A percentile compares a stretch with the other conserved stretches of the same genome.
phyloP scores from a whole-genome alignment of 2,329 filamentous ascomycete species.

The Alternaria brassicicola region DNA sequence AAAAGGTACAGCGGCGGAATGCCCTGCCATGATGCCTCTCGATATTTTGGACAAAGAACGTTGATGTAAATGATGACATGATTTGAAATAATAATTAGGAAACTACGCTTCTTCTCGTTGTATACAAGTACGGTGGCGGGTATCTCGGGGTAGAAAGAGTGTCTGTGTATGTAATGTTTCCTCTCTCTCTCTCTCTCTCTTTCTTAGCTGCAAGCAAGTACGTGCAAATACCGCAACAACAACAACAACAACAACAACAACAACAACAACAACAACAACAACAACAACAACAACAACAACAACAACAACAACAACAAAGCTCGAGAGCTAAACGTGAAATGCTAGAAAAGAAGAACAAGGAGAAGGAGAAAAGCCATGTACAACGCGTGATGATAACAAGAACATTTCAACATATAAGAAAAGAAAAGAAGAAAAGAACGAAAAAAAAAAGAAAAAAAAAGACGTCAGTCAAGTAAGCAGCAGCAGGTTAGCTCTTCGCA shows the following conservation, averaged over 20 bases:
- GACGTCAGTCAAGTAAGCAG: not conserved
- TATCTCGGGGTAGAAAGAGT: slow-evolving; percentile 1
- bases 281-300: too few species aligned
- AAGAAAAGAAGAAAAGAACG: not conserved
- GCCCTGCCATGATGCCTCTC: not conserved
- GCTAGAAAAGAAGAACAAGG: not conserved
- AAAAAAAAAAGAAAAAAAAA: not conserved
- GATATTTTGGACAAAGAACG: not conserved
- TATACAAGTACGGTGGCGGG: not conserved
- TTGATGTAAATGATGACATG: not conserved
- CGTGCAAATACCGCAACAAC: not conserved
- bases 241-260: too few species aligned
- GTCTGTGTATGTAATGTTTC: slow-evolving; percentile 1
- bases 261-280: too few species aligned
- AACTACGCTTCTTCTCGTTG: not conserved
- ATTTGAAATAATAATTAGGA: not conserved
- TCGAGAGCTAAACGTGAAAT: not conserved
- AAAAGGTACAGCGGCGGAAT: not conserved
- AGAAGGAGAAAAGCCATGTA: not conserved
- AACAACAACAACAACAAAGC: not conserved
- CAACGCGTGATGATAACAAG: not conserved
- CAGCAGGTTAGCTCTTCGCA: slow-evolving; percentile 1
- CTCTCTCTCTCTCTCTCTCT: not conserved
- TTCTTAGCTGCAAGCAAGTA: not conserved
- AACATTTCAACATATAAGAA: not conserved